Evolutionary conservation across 2,329 filamentous ascomycete species (phyloP).

Genomic region (Pseudocercospora pini-densiflorae): DNA sequence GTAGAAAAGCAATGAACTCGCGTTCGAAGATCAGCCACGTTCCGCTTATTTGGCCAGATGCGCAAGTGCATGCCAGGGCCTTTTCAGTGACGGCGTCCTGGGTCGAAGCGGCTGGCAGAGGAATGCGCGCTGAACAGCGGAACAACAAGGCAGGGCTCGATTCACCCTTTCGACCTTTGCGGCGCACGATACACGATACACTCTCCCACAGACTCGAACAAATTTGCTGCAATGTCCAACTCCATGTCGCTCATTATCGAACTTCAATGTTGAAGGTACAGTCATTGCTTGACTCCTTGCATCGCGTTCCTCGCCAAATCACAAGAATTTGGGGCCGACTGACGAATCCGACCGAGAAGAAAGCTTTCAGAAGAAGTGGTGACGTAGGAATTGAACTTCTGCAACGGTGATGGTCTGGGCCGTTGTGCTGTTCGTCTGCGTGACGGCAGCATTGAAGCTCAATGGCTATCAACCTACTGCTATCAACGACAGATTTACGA

Average conservation of each 20-base stretch:
- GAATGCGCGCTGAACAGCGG: not conserved
- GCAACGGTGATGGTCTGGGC: slow-evolving; percentile 16
- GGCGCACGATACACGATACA: not conserved
- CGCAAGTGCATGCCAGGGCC: slow-evolving; percentile 1
- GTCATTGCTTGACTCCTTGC: slow-evolving; percentile 11
- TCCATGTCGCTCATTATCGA: slow-evolving; percentile 4
- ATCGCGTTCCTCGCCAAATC: slow-evolving; percentile 8
- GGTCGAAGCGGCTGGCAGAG: slow-evolving; percentile 1
- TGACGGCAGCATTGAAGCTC: slow-evolving; percentile 17
- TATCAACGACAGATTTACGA: slow-evolving; percentile 26
- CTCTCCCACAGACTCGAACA: not conserved
- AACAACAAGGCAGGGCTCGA: slow-evolving; percentile 2
- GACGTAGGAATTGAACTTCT: not conserved
- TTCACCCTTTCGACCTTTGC: not conserved
- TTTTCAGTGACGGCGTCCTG: not conserved
- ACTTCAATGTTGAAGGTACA: slow-evolving; percentile 5
- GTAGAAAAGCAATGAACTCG: slow-evolving; percentile 7
- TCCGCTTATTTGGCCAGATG: slow-evolving; percentile 3
- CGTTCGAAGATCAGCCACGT: slow-evolving; percentile 10
- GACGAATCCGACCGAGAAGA: not conserved
- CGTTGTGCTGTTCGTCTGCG: slow-evolving; percentile 17
- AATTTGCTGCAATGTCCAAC: not conserved
- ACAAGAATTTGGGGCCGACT: not conserved
- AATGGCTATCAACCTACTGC: slow-evolving; percentile 14
- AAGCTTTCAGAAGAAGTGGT: not conserved